Evolutionary conservation across 805 yeast genomes (phyloP).

Genomic region (Suhomyces sp.): DNA sequence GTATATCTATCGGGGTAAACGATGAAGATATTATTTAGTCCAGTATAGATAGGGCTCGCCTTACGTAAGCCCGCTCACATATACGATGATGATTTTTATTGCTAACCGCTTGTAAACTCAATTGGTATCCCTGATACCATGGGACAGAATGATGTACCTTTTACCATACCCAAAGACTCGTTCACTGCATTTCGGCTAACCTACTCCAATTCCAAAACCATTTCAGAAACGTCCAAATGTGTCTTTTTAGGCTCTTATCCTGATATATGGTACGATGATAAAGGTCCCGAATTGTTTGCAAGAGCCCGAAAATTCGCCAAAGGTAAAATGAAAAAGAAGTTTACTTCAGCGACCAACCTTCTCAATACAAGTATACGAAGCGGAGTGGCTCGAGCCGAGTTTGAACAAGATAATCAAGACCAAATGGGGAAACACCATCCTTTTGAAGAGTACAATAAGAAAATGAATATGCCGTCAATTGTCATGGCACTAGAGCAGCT

Average conservation of each 20-base stretch:
- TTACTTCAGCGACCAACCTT: conserved; percentile 5
- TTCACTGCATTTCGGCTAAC: conserved; percentile 61
- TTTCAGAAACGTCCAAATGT: conserved; percentile 48
- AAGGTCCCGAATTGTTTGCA: conserved; percentile 21
- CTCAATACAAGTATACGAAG: conserved; percentile 6
- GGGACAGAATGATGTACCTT: not conserved
- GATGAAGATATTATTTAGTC: conserved; percentile 40
- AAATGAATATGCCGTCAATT: not conserved
- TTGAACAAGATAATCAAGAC: conserved; percentile 1
- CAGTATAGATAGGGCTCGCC: not conserved
- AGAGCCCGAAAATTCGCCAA: conserved; percentile 11
- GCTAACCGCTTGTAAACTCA: not conserved
- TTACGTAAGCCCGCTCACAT: not conserved
- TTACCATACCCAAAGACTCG: conserved; percentile 47
- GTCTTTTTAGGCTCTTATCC: conserved; percentile 61
- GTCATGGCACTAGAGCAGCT: not conserved
- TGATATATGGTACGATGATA: conserved; percentile 48
- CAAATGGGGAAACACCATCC: conserved; percentile 6
- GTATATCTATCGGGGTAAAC: conserved; percentile 33
- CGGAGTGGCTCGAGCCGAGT: not conserved
- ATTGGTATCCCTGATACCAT: not conserved
- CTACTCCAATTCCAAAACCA: conserved; percentile 48
- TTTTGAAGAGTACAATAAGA: conserved; percentile 1
- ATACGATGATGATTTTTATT: not conserved
- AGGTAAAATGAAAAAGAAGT: conserved; percentile 8